phyloP scores from a whole-genome alignment of 495 filamentous ascomycete genomes.

The Podospora tetraspora region DNA sequence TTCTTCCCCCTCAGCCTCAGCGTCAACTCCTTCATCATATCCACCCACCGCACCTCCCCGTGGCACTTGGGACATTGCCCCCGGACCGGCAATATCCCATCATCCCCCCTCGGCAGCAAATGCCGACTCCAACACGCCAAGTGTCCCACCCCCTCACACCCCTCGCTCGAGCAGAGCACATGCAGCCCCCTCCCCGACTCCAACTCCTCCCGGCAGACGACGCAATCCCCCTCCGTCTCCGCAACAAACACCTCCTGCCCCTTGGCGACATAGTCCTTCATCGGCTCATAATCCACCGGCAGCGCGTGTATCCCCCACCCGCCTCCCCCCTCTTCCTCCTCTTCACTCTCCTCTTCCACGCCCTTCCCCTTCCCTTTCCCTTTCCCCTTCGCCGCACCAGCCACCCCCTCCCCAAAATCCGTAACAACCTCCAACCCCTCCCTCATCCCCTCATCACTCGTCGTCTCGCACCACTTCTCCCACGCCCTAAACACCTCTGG shows the following conservation, averaged over 20 bases:
- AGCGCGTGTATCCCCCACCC: constrained; percentile 51
- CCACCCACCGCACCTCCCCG: constrained; percentile 57
- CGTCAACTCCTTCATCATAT: constrained; percentile 76
- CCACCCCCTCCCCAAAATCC: constrained; percentile 40
- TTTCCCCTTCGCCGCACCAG: not conserved
- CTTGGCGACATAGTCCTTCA: constrained; percentile 69
- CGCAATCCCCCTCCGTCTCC: constrained; percentile 52
- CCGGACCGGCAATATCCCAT: constrained; percentile 56
- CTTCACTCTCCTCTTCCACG: constrained; percentile 1
- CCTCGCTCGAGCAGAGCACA: constrained; percentile 61
- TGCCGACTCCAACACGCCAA: constrained; percentile 66
- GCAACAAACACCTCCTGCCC: constrained; percentile 58
- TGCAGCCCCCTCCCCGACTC: constrained; percentile 47
- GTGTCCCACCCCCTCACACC: constrained; percentile 67
- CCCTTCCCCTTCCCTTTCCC: not conserved
- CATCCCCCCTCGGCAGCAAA: constrained; percentile 47
- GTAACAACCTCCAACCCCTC: constrained; percentile 49
- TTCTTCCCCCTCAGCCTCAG: constrained; percentile 62
- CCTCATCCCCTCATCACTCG: constrained; percentile 41
- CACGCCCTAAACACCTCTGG: constrained; percentile 63
- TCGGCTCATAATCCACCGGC: constrained; percentile 58
- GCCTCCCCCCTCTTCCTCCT: constrained; percentile 1
- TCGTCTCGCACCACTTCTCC: constrained; percentile 53
- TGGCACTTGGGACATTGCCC: constrained; percentile 70
- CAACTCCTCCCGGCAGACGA: constrained; percentile 55